Conservation (phyloP, 139 green algal species). For the Mesotaenium endlicherianum region DNA sequence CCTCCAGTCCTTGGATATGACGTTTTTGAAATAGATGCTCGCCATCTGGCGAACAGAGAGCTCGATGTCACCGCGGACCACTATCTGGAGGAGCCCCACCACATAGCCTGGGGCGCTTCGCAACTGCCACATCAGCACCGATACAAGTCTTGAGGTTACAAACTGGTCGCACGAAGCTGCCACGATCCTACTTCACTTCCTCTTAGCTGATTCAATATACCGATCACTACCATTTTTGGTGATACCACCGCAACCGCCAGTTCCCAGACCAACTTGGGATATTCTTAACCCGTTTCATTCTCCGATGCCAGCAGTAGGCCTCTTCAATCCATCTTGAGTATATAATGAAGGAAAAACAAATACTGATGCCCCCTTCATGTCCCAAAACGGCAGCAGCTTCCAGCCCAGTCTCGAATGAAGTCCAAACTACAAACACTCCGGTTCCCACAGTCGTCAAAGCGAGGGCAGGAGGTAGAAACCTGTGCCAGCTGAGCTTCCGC, state of each 20-base stretch:
- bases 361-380: not conserved
- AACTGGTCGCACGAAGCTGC: not conserved
- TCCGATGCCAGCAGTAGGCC: not conserved
- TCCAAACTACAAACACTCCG: not conserved
- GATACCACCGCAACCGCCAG: not conserved
- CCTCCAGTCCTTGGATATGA: constrained; percentile 79
- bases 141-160: constrained; percentile 13
- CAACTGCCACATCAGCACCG: constrained; percentile 2
- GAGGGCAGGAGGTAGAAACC: not conserved
- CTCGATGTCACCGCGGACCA: constrained; percentile 70
- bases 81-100: constrained; percentile 77
- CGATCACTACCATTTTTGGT: not conserved
- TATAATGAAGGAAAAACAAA: not conserved
- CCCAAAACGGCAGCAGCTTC: not conserved
- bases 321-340: not conserved
- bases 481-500: constrained; percentile 29
- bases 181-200: not conserved
- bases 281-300: not conserved
- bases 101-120: constrained; percentile 60
- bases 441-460: not conserved
- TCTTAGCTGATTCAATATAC: not conserved
- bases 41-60: constrained; percentile 78
- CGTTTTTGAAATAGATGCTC: constrained; percentile 93
- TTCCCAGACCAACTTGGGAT: not conserved
- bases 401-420: not conserved